Evolutionary conservation across 441 rosid genomes (phyloP).

Genomic region (Gossypium laxum): DNA sequence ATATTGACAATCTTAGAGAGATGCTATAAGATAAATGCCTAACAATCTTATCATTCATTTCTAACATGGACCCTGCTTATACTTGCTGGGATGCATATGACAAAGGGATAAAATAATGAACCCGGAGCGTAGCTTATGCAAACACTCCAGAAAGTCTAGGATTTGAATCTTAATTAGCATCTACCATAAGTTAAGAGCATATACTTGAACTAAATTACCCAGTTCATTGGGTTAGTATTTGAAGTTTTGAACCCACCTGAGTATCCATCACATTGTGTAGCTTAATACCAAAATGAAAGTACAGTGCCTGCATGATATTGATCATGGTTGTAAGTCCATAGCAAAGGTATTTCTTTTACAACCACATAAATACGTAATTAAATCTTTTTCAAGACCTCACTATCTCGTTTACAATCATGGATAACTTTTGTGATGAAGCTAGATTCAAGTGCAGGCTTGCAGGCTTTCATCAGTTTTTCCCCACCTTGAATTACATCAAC

Average conservation of each 20-base stretch:
- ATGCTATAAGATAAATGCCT: not conserved
- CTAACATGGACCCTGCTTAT: not conserved
- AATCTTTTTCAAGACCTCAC: conserved; percentile 52
- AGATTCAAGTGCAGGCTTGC: conserved; percentile 93
- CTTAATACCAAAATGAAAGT: conserved; percentile 79
- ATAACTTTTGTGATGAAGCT: conserved; percentile 72
- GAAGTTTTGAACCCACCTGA: conserved; percentile 5
- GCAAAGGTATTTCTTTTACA: conserved; percentile 7
- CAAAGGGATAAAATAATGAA: not conserved
- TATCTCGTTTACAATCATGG: conserved; percentile 95
- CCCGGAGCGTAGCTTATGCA: not conserved
- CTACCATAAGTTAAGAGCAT: not conserved
- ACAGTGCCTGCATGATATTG: conserved; percentile 49
- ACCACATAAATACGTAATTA: not conserved
- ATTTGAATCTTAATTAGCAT: not conserved
- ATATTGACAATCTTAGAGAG: not conserved
- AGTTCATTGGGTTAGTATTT: not conserved
- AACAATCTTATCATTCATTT: not conserved
- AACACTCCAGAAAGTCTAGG: not conserved
- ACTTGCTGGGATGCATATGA: not conserved
- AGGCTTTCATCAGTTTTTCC: conserved; percentile 55
- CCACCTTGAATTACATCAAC: conserved; percentile 78
- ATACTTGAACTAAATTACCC: not conserved
- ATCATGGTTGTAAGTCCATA: not conserved
- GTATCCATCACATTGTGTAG: conserved; percentile 65